Evolutionary conservation across 805 yeast species (phyloP), one percentile per base, ranked within the genome.

Genomic region (Candida orba): DNA sequence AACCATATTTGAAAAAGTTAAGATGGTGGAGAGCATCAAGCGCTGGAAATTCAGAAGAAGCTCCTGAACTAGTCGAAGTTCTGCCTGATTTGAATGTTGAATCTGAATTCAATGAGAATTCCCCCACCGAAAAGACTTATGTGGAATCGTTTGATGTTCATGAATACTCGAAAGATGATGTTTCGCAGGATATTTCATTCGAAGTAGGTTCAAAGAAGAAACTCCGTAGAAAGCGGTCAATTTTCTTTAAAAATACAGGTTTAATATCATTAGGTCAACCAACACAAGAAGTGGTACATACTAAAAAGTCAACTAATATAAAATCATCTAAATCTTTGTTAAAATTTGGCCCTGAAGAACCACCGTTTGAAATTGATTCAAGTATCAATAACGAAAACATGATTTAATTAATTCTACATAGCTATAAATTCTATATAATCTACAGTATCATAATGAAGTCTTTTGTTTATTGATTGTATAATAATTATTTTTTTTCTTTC

Each of bases 21-120:
- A 34, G 37, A n/a, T 38, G 42, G 40, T 45, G 51, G 49, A 40
- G 18, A 27, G 30, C 46, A 6, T 23, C 40, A 15, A 5, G 30
- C 20, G 32, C 37, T 14, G 40, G n/a, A 8, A 13, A 13, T 8
- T 24, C 24, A 4, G 4, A 14, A 10, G 6, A 14, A 6, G 22
- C 6, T 6, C 42, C 46, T 14, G 46, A 39, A 32, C 18, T 43
- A 7, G 25, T 35, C 6, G 42, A 39, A 7, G 40, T 39, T 23
- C 25, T n/a, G 13, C 15, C 40, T n/a, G 34, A 20, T 5, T 25
- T 35, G 10, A 29, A 17, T 15, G 39, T 34, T 12, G 40, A 23
- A 14, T 8, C 17, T 27, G 25, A 37, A 8, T 4, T 14, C 4
- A 22, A 15, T 27, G 39, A 27, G 8, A 15, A 18, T 9, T 14